Evolutionary conservation across 148 eudicot species (phyloP), one percentile per base, ranked within the genome.

Genomic region (Arbutus unedo): DNA sequence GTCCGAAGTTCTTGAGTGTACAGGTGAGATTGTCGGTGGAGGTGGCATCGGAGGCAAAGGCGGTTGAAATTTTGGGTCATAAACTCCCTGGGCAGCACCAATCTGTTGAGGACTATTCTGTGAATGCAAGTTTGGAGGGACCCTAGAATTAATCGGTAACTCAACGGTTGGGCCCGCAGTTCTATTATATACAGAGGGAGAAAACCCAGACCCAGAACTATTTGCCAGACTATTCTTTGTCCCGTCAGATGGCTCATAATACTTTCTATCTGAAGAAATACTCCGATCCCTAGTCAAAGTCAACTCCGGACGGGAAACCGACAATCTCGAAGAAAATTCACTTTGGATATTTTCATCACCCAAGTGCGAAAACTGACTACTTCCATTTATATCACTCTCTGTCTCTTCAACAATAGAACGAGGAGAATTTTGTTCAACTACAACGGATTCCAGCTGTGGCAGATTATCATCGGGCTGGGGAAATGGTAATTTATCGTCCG

Each of bases 11-110:
- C 91, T 93, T 66, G 91, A 90, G 84, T 82, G 82, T 13, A 86
- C 83, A 6, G 97, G 90, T 50, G 92, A 85, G n/a, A 92, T 82
- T 51, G 93, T 86, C 64, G 89, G 81, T 23, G 96, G 99, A 10
- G 98, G 98, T 11, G 95, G 98, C 83, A 94, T 93, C n/a, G 96
- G 98, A 83, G 99, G 99, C 77, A 97, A 89, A 38, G 99, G 99
- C n/a, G 99, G 99, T 82, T 94, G 83, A 87, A 83, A 91, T 66
- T 94, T 96, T 43, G 87, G 92, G 66, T 93, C 96, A 82, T 81
- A 90, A 70, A 80, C 85, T 81, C 85, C 89, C 78, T 83, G 90
- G 8, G 88, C 84, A 84, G 71, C 84, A 38, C 89, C 91, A 81
- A 73, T 67, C 84, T 88, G 93, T 23, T 83, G 95, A 43, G 56